phyloP scores from a whole-genome alignment of 805 yeast genomes.

The Vanderwaltozyma polyspora region DNA sequence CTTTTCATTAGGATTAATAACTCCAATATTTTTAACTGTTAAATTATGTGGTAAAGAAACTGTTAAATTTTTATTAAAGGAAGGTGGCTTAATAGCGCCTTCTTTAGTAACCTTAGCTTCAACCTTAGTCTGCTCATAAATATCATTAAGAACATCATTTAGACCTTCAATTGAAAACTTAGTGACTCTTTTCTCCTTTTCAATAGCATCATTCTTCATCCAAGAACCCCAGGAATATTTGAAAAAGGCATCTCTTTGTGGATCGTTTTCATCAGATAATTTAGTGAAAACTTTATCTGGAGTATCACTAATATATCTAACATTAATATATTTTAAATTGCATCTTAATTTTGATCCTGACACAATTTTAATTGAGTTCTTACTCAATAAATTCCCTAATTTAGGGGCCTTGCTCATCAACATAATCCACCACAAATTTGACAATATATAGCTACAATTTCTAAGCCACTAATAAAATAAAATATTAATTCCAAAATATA shows the following conservation, averaged over 20 bases:
- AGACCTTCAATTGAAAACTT: conserved; percentile 74
- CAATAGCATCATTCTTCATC: conserved; percentile 66
- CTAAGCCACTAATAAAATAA: too few species aligned
- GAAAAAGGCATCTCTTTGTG: conserved; percentile 62
- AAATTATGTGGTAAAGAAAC: conserved; percentile 40
- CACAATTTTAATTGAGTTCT: too few species aligned
- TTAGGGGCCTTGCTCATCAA: too few species aligned
- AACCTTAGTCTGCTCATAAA: conserved; percentile 32
- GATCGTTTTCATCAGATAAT: conserved; percentile 51
- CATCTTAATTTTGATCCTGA: too few species aligned
- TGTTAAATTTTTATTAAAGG: conserved; percentile 32
- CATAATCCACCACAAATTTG: too few species aligned
- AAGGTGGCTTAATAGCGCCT: conserved; percentile 27
- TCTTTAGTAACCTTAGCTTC: conserved; percentile 15
- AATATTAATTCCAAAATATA: too few species aligned
- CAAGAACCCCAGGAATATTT: conserved; percentile 93
- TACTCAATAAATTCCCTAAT: too few species aligned
- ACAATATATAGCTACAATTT: too few species aligned
- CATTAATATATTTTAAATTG: too few species aligned
- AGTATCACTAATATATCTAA: conserved; percentile 23
- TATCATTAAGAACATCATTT: conserved; percentile 37
- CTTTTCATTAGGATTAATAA: conserved; percentile 30
- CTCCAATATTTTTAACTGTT: conserved; percentile 33
- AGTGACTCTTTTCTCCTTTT: conserved; percentile 69
- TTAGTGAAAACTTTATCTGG: conserved; percentile 37